Evolutionary conservation across 352 stramenopile species (phyloP).

Genomic region (Phytophthora macrochlamydospora): DNA sequence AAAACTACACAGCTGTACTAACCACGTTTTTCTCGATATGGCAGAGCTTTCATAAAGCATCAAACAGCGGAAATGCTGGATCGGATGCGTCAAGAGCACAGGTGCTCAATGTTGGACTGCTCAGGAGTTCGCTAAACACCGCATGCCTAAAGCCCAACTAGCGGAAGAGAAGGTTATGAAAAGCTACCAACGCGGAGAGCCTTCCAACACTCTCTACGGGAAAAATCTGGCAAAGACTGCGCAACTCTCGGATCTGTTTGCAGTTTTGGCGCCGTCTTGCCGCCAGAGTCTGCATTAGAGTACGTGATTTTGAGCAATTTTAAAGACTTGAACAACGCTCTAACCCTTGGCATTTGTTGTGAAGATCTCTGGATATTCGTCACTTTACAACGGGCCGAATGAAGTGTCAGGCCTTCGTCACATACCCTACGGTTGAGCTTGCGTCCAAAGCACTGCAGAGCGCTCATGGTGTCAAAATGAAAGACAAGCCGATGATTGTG

Average conservation of each 20-base stretch:
- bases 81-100: neutral
- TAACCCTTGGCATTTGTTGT: slow-evolving; percentile 15
- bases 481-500: slow-evolving; percentile 83
- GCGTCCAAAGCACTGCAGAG: slow-evolving; percentile 57
- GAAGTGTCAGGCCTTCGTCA: slow-evolving; percentile 88
- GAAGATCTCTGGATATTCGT: slow-evolving; percentile 55
- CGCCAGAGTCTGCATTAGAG: slow-evolving; percentile 22
- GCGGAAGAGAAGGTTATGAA: slow-evolving; percentile 65
- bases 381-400: slow-evolving; percentile 84
- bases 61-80: neutral
- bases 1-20: slow-evolving; percentile 26
- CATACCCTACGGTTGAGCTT: slow-evolving; percentile 55
- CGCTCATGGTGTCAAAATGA: slow-evolving; percentile 73
- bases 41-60: slow-evolving; percentile 33
- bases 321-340: neutral
- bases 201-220: slow-evolving; percentile 70
- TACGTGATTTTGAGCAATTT: slow-evolving; percentile 18
- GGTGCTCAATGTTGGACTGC: slow-evolving; percentile 26
- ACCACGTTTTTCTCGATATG: slow-evolving; percentile 1
- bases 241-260: slow-evolving; percentile 42
- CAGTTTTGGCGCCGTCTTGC: slow-evolving; percentile 53
- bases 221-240: slow-evolving; percentile 81
- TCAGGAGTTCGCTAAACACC: slow-evolving; percentile 29
- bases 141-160: slow-evolving; percentile 25
- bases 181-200: slow-evolving; percentile 63